phyloP scores from a whole-genome alignment of 164 flowering plant genomes.

The Aristolochia fimbriata region DNA sequence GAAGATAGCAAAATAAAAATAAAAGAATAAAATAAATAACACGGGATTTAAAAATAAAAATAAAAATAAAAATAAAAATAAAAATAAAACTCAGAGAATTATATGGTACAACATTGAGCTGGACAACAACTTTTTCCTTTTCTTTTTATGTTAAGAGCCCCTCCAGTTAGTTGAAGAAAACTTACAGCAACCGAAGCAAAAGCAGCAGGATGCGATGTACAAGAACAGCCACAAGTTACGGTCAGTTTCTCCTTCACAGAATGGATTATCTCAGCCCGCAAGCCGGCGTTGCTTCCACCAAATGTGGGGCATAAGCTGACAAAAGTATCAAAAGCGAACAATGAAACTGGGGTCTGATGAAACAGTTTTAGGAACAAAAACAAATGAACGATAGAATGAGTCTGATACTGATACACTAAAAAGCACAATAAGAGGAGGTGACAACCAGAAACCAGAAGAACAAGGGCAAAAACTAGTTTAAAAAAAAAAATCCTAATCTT shows the following conservation, averaged over 20 bases:
- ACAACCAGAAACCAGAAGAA: neutral
- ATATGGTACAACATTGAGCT: no score
- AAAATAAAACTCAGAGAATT: neutral
- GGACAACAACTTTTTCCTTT: neutral
- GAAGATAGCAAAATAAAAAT: no score
- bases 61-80: no score
- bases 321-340: constrained; percentile 2
- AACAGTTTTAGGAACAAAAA: no score
- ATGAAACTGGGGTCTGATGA: neutral
- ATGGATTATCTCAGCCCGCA: constrained; percentile 72
- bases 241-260: constrained; percentile 67
- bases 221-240: constrained; percentile 67
- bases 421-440: neutral
- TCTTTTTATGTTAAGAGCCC: neutral
- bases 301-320: constrained; percentile 74
- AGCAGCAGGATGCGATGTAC: constrained; percentile 52
- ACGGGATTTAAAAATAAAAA: no score
- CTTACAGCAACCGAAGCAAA: constrained; percentile 85
- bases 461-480: neutral
- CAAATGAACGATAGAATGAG: neutral
- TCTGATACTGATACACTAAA: no score
- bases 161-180: neutral
- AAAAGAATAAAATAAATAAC: no score
- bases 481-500: neutral
- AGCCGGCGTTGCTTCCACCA: constrained; percentile 96